Percentiles rank a stretch among this genome's conserved stretches.
Conservation (phyloP, 345 rosid species). For the Hibiscus trionum region DNA sequence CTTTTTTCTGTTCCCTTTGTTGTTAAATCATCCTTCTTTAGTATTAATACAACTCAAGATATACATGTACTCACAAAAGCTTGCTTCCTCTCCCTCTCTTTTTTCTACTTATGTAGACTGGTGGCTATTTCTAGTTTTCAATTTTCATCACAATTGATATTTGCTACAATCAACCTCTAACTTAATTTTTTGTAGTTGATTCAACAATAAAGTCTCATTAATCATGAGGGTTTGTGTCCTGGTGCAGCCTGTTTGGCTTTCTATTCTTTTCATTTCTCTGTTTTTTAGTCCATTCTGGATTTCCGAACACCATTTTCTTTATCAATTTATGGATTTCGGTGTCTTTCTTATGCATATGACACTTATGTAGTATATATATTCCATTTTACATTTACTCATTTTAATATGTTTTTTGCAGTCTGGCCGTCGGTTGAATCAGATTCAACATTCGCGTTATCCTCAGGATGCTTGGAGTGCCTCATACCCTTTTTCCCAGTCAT, state of each 20-base stretch:
- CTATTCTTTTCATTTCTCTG: neutral
- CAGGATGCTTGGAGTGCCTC: conserved; percentile 43
- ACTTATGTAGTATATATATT: neutral
- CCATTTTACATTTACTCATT: neutral
- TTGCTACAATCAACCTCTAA: neutral
- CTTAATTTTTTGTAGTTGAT: neutral
- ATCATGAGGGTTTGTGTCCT: neutral
- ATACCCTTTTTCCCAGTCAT: conserved; percentile 32
- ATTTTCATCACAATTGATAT: neutral
- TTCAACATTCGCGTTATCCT: conserved; percentile 26
- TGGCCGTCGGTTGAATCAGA: conserved; percentile 30
- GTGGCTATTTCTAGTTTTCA: neutral
- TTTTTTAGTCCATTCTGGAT: neutral
- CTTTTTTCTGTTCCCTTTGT: neutral
- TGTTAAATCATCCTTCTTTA: neutral
- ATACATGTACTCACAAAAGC: neutral
- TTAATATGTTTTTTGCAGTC: conserved; percentile 34
- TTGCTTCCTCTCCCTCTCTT: neutral
- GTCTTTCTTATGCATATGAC: neutral
- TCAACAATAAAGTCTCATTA: neutral
- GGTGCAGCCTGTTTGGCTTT: neutral
- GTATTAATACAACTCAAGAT: neutral
- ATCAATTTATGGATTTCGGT: neutral
- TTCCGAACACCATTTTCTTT: neutral
- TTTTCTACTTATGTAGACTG: neutral